A percentile compares a stretch with the other conserved stretches of the same genome.
Conservation (phyloP, 208 protist species). For the Trypanosoma avium region DNA sequence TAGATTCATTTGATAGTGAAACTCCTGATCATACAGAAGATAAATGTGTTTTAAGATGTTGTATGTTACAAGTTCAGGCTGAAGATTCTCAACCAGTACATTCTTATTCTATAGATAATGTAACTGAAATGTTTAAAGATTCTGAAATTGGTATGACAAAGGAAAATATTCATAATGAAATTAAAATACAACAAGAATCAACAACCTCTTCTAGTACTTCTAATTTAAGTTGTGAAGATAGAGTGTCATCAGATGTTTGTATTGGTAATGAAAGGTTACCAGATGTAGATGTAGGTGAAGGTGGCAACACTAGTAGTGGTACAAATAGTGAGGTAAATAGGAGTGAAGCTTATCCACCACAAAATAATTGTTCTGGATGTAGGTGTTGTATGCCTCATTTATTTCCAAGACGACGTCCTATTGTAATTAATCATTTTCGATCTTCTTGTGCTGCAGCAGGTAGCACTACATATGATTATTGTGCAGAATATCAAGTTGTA, state of each 20-base stretch:
- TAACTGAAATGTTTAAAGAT: too few relatives aligned
- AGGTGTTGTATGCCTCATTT: background rate
- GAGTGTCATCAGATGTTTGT: background rate
- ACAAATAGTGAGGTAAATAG: background rate
- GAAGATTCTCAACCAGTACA: too few relatives aligned
- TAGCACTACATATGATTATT: constrained; percentile 44
- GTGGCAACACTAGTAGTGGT: background rate
- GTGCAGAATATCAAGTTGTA: constrained; percentile 41
- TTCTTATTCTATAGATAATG: too few relatives aligned
- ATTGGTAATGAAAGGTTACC: background rate
- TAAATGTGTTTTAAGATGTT: background rate
- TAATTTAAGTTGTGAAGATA: too few relatives aligned
- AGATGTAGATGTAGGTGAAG: background rate
- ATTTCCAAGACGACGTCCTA: constrained; percentile 24
- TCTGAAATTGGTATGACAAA: too few relatives aligned
- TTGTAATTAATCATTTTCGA: constrained; percentile 57
- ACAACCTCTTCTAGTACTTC: too few relatives aligned
- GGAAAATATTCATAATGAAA: too few relatives aligned
- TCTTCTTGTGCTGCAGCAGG: constrained; percentile 47
- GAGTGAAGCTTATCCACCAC: background rate
- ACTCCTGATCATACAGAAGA: background rate
- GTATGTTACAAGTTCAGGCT: background rate
- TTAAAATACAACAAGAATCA: too few relatives aligned
- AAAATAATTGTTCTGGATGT: background rate
- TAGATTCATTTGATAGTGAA: background rate